These are phyloP conservation scores for Akanthomyces uredinophilus DNA, from an alignment of 2,329 filamentous ascomycete genomes.

Conservation along the genomic window DNA sequence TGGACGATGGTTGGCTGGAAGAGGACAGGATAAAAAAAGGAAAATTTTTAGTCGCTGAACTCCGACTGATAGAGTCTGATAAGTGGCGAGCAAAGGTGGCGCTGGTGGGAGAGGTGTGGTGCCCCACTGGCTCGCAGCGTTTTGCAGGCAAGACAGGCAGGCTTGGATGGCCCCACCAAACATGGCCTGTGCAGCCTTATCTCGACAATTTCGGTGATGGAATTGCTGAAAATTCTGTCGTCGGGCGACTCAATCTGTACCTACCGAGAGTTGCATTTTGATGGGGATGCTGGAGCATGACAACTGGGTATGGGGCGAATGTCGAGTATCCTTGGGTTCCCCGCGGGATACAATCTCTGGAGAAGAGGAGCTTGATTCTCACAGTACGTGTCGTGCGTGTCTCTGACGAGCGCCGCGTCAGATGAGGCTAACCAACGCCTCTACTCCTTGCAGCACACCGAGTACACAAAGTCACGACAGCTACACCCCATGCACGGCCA, in stretches of 20 bases:
- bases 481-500: not conserved
- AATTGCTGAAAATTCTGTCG: conserved; percentile 3
- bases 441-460: not conserved
- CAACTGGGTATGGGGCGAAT: not conserved
- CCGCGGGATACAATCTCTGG: not conserved
- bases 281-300: not conserved
- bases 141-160: conserved; percentile 2
- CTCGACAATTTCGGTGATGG: not conserved
- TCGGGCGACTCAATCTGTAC: not conserved
- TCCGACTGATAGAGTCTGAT: too few species aligned
- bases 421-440: not conserved
- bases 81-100: not conserved
- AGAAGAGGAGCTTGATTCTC: not conserved
- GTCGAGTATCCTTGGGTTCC: not conserved
- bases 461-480: not conserved
- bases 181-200: conserved; percentile 13
- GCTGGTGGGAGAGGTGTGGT: not conserved
- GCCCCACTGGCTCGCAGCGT: conserved; percentile 10
- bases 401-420: not conserved
- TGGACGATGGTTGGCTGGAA: not conserved
- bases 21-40: not conserved
- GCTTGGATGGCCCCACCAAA: not conserved
- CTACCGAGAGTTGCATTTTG: too few species aligned
- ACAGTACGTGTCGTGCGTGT: not conserved
- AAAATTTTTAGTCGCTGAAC: not conserved